A percentile compares a stretch with the other conserved stretches of the same genome.
phyloP scores from a whole-genome alignment of 768 basidiomycete genomes.

The Phlebiopsis gigantea region DNA sequence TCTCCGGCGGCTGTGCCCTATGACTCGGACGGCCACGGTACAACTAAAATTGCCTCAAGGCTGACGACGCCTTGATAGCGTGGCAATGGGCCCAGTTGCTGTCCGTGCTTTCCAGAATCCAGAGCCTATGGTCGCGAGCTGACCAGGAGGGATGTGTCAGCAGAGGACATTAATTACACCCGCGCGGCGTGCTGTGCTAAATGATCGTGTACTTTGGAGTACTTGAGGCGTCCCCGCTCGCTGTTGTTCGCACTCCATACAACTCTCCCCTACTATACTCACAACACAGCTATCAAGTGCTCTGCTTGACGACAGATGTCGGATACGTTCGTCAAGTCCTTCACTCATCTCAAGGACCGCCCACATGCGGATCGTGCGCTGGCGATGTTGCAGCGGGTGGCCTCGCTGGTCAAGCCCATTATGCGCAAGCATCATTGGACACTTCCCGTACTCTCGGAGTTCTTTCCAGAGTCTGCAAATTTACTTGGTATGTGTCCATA shows the following conservation, averaged over 20 bases:
- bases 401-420: constrained; percentile 86
- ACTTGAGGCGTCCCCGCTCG: too few relatives aligned
- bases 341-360: constrained; percentile 65
- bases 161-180: background rate
- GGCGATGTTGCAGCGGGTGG: constrained; percentile 59
- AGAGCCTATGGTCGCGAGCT: background rate
- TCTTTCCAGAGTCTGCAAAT: constrained; percentile 71
- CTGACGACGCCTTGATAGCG: background rate
- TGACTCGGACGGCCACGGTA: background rate
- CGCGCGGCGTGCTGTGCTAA: background rate
- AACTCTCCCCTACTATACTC: background rate
- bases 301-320: constrained; percentile 33
- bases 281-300: background rate
- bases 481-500: constrained; percentile 55
- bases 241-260: background rate
- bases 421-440: constrained; percentile 85
- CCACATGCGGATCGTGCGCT: constrained; percentile 67
- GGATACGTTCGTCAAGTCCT: constrained; percentile 56
- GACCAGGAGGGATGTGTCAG: background rate
- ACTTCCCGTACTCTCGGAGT: constrained; percentile 77
- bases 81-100: background rate
- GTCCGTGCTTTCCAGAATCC: background rate
- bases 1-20: background rate
- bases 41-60: background rate
- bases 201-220: background rate